A percentile compares a stretch with the other conserved stretches of the same genome.
These are phyloP conservation scores for Ichthyophthirius multifiliis DNA, from an alignment of 169 alveolate species.

Conservation along the genomic window DNA sequence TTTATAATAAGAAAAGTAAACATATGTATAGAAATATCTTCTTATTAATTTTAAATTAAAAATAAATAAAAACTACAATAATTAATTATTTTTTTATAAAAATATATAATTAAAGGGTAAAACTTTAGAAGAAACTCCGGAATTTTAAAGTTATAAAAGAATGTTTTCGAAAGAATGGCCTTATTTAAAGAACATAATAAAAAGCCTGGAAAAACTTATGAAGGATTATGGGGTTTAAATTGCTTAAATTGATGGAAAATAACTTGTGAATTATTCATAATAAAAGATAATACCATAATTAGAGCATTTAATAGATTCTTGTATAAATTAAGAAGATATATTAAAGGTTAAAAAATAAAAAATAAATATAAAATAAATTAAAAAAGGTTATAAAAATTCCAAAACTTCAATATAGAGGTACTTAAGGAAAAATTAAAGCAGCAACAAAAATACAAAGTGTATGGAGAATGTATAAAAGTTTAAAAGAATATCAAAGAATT, in stretches of 20 bases:
- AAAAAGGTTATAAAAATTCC: conserved; percentile 45
- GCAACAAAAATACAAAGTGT: conserved; percentile 57
- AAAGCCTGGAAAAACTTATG: conserved; percentile 58
- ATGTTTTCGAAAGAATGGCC: conserved; percentile 53
- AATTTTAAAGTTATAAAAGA: conserved; percentile 48
- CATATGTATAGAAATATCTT: background rate
- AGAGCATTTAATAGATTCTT: conserved; percentile 58
- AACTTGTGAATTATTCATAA: conserved; percentile 28
- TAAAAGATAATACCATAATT: conserved; percentile 37
- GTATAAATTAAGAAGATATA: conserved; percentile 58
- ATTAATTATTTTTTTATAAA: background rate
- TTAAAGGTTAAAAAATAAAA: conserved; percentile 23
- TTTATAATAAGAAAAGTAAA: conserved; percentile 32
- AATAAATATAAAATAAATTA: background rate
- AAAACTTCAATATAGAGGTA: conserved; percentile 47
- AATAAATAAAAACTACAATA: background rate
- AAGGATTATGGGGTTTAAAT: conserved; percentile 48
- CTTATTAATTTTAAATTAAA: background rate
- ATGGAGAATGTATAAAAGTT: conserved; percentile 62
- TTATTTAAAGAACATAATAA: conserved; percentile 54
- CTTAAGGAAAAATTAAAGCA: conserved; percentile 60
- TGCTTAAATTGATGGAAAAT: conserved; percentile 63
- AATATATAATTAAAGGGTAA: conserved; percentile 33
- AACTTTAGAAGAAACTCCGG: conserved; percentile 55
- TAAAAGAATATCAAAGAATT: conserved; percentile 50